These are phyloP conservation scores for Neoscytalidium dimidiatum DNA, from an alignment of 2,329 filamentous ascomycete genomes.

Conservation along the genomic window DNA sequence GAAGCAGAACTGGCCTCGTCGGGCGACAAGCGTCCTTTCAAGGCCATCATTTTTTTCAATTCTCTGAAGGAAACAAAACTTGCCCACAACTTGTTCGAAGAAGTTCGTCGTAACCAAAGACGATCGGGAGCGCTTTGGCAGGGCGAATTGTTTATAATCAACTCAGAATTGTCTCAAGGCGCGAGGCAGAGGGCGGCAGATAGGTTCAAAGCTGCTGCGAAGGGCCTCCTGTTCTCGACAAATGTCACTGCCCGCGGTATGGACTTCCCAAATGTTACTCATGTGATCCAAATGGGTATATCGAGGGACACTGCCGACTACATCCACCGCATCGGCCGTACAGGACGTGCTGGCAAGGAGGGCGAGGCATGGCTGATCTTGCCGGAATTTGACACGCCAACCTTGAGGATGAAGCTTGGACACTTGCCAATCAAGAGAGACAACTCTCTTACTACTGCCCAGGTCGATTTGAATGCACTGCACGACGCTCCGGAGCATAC, in stretches of 20 bases:
- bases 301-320: conserved; percentile 50
- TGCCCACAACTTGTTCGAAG: conserved; percentile 53
- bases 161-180: conserved; percentile 73
- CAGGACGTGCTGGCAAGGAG: conserved; percentile 67
- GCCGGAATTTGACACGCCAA: conserved; percentile 53
- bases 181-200: conserved; percentile 72
- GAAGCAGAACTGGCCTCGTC: conserved; percentile 52
- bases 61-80: conserved; percentile 73
- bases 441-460: conserved; percentile 52
- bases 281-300: conserved; percentile 54
- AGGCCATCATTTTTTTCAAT: conserved; percentile 92
- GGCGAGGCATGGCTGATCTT: conserved; percentile 72
- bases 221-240: conserved; percentile 56
- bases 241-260: conserved; percentile 56
- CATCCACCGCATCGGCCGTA: conserved; percentile 55
- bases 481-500: conserved; percentile 42
- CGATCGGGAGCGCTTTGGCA: conserved; percentile 32
- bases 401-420: conserved; percentile 54
- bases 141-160: conserved; percentile 63
- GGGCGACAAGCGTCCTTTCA: conserved; percentile 67
- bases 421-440: conserved; percentile 60
- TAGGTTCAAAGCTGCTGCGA: conserved; percentile 64
- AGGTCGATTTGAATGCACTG: conserved; percentile 34
- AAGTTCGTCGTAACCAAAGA: conserved; percentile 15
- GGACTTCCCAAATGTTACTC: conserved; percentile 56